phyloP scores from a whole-genome alignment of 257 asterid genomes.

The Forsythia viridissima region DNA sequence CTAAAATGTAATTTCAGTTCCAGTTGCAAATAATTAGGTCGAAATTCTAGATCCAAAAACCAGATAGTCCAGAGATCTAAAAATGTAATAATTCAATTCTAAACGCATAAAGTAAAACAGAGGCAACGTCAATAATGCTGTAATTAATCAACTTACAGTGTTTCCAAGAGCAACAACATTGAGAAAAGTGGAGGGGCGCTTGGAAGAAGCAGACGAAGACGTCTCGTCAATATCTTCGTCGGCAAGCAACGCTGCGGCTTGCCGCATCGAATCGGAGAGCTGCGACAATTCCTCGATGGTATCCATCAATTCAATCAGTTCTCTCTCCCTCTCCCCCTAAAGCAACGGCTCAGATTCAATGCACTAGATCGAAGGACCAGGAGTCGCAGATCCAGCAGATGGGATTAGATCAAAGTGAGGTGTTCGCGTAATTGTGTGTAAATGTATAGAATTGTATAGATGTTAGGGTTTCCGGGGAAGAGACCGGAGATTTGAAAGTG shows the following conservation, averaged over 20 bases:
- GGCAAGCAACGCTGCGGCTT: slow-evolving; percentile 84
- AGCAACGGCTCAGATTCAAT: slow-evolving; percentile 20
- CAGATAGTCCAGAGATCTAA: neutral
- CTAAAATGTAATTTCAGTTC: too few relatives aligned
- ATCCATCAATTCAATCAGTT: slow-evolving; percentile 37
- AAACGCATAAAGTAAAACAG: slow-evolving; percentile 11
- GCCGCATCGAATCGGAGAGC: slow-evolving; percentile 96
- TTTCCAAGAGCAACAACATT: slow-evolving; percentile 93
- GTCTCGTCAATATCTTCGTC: slow-evolving; percentile 92
- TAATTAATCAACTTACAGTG: slow-evolving; percentile 48
- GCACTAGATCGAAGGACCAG: slow-evolving; percentile 21
- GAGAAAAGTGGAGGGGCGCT: slow-evolving; percentile 82
- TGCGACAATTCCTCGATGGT: slow-evolving; percentile 84
- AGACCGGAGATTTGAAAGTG: slow-evolving; percentile 25
- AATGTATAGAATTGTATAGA: slow-evolving; percentile 10
- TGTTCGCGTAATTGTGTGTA: neutral
- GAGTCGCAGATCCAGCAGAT: slow-evolving; percentile 52
- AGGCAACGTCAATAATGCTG: neutral
- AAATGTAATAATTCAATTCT: slow-evolving; percentile 12
- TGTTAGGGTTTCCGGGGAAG: slow-evolving; percentile 36
- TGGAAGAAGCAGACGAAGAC: slow-evolving; percentile 42
- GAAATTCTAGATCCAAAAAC: too few relatives aligned
- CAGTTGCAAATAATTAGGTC: too few relatives aligned
- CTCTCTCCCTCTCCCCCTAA: slow-evolving; percentile 19
- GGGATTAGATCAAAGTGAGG: slow-evolving; percentile 36